phyloP scores from a whole-genome alignment of 2,329 filamentous ascomycete species.

The Pseudopyrenochaeta lycopersici region DNA sequence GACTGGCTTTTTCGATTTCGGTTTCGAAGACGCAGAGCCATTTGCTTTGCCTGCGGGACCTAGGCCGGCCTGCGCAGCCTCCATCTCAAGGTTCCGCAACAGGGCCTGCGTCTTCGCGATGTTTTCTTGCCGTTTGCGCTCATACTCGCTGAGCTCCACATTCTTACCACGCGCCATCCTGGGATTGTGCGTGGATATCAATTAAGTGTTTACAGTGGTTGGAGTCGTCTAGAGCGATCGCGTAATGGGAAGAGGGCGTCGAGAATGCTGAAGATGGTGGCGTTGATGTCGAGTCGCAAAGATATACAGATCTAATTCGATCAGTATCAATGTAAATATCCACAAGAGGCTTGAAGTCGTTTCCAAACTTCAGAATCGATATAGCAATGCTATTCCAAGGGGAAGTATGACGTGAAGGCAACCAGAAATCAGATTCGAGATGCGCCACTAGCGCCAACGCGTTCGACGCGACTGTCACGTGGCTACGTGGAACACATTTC shows the following conservation, averaged over 20 bases:
- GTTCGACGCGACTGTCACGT: slow-evolving; percentile 25
- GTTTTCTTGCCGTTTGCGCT: slow-evolving; percentile 83
- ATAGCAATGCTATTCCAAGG: slow-evolving; percentile 15
- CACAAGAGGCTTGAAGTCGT: too few species aligned
- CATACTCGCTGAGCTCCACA: slow-evolving; percentile 80
- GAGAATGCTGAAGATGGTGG: too few species aligned
- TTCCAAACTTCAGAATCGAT: too few species aligned
- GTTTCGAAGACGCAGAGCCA: slow-evolving; percentile 56
- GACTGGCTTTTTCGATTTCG: slow-evolving; percentile 52
- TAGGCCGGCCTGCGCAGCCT: slow-evolving; percentile 73
- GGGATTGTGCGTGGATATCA: background rate
- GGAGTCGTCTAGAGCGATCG: background rate
- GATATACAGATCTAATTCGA: too few species aligned
- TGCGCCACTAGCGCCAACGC: slow-evolving; percentile 26
- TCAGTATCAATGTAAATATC: too few species aligned
- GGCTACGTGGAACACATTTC: slow-evolving; percentile 1
- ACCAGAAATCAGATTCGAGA: background rate
- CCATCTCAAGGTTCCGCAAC: slow-evolving; percentile 76
- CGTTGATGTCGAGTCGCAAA: too few species aligned
- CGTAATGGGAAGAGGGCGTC: background rate
- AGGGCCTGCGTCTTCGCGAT: slow-evolving; percentile 87
- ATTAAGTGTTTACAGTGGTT: background rate
- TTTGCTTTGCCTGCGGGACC: slow-evolving; percentile 64
- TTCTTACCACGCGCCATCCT: slow-evolving; percentile 52
- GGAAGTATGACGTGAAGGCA: slow-evolving; percentile 6